Percentiles rank a stretch among this genome's conserved stretches.
Conservation (phyloP, 2,329 filamentous ascomycete genomes). For the Pezicula neosporulosa region DNA sequence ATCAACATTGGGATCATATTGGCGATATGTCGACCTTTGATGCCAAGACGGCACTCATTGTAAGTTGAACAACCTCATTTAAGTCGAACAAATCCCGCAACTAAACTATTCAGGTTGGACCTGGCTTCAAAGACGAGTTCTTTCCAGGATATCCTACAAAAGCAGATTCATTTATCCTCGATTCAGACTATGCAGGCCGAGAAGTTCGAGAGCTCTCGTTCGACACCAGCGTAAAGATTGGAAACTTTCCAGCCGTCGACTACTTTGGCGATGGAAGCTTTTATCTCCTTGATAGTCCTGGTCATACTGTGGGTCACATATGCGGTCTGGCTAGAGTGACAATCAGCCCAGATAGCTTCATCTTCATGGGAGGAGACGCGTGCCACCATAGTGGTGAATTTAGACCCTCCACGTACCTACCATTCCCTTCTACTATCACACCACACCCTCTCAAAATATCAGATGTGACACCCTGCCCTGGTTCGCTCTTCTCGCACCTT, state of each 20-base stretch:
- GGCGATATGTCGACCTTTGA: constrained; percentile 41
- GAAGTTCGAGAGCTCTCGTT: constrained; percentile 30
- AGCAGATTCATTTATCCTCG: constrained; percentile 32
- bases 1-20: constrained; percentile 38
- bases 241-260: constrained; percentile 42
- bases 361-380: constrained; percentile 45
- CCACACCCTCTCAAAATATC: constrained; percentile 31
- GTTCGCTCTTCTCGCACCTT: constrained; percentile 11
- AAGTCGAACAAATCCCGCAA: no score
- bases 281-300: constrained; percentile 49
- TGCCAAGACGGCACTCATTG: constrained; percentile 34
- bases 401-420: constrained; percentile 33
- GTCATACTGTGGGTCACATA: constrained; percentile 46
- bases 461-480: not conserved
- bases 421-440: constrained; percentile 29
- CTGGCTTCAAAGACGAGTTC: constrained; percentile 39
- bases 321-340: constrained; percentile 39
- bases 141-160: constrained; percentile 41
- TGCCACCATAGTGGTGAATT: constrained; percentile 40
- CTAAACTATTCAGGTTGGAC: constrained; percentile 31
- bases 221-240: constrained; percentile 32
- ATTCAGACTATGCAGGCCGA: constrained; percentile 36
- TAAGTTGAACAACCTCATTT: no score
- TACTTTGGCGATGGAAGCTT: constrained; percentile 53
- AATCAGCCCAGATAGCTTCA: constrained; percentile 35